Conservation (phyloP, 116 monocot species). For the Dioscorea cayenensis region DNA sequence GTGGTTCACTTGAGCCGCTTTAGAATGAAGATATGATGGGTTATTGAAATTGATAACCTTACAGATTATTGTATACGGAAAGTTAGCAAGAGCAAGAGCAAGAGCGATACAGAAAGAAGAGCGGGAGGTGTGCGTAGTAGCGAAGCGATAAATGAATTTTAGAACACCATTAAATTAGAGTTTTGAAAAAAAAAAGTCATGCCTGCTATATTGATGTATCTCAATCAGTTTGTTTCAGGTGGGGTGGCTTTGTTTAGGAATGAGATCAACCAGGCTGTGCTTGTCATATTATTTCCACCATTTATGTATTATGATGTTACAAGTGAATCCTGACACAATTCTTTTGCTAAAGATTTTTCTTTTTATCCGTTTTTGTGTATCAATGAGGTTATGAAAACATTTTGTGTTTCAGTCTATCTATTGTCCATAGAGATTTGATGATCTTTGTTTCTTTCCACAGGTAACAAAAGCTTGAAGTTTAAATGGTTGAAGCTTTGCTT, state of each 20-base stretch:
- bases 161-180: not conserved
- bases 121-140: too few species aligned
- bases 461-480: too few species aligned
- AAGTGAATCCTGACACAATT: too few species aligned
- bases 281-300: not conserved
- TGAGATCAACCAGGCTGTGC: too few species aligned
- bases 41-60: not conserved
- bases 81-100: not conserved
- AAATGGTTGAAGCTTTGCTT: too few species aligned
- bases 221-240: not conserved
- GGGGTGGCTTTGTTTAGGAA: not conserved
- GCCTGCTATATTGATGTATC: not conserved
- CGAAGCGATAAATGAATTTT: not conserved
- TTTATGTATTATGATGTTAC: not conserved
- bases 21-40: slow-evolving; percentile 12
- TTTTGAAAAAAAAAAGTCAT: not conserved
- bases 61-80: slow-evolving; percentile 10
- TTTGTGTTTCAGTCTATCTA: too few species aligned
- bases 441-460: too few species aligned
- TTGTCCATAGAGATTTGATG: too few species aligned
- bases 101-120: not conserved
- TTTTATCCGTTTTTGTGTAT: too few species aligned
- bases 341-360: too few species aligned
- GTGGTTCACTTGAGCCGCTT: slow-evolving; percentile 75
- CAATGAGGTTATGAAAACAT: too few species aligned